Evolutionary conservation across 176 grass and related monocot genomes (phyloP), one percentile per base, ranked within the genome.

Genomic region (Rhipidocladum racemiflorum): DNA sequence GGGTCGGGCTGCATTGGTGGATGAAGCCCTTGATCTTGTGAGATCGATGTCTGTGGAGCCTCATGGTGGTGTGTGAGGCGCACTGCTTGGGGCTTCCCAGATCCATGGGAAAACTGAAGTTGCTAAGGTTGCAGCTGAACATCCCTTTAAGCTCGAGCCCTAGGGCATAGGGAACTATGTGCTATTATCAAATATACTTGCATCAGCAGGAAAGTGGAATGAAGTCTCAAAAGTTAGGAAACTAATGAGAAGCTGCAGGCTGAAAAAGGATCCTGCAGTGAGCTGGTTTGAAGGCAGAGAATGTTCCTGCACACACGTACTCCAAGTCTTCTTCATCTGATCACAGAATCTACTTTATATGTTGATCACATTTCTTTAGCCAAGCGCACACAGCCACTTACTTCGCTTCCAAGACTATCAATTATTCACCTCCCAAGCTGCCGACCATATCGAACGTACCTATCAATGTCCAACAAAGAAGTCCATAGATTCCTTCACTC

Each of bases 101-200:
- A 91, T 94, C 70, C 92, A 91, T 65, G 83, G 86, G 49, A 91
- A 94, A 57, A 61, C 59, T 57, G 65, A 88, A 65, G 85, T 87
- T 23, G 89, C 89, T 73, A 86, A 73, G 50, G 74, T 89, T 87
- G 89, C 86, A 25, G 92, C 89, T 32, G 38, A 94, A 57, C 83
- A 81, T 81, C 83, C 91, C 63, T 94, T 94, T 87, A 83, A 78
- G 53, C 86, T 94, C 1, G 92, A 94, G 77, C 92, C 92, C 35
- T 83, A 94, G 66, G 69, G 86, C 77, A 82, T 94, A 23, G 88
- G 92, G 25, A 94, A 88, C 75, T 94, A 94, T 6, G 76, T 94
- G 4, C 68, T 91, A 76, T 80, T 94, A 55, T 94, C 91, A 10
- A 91, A 94, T 84, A 89, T 53, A 43, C 84, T 88, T 78, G 80